phyloP scores from a whole-genome alignment of 441 rosid genomes.

The Populus tomentosa region DNA sequence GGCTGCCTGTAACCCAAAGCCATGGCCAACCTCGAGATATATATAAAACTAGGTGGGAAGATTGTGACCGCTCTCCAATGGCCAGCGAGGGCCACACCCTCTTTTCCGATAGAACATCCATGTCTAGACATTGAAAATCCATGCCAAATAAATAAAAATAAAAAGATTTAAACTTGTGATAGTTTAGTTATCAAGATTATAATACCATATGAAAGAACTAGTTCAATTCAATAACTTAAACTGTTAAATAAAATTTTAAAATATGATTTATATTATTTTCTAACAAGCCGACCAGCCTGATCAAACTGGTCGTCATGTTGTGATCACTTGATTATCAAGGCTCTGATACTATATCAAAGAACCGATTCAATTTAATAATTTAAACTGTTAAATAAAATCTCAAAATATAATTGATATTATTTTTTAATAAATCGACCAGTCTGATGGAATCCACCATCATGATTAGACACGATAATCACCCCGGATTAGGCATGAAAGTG shows the following conservation, averaged over 20 bases:
- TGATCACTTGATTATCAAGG: rapidly evolving
- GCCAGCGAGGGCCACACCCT: neutral
- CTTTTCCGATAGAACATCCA: neutral
- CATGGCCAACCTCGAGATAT: slow-evolving; percentile 15
- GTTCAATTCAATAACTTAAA: rapidly evolving
- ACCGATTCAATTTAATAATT: too few species aligned
- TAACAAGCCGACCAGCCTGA: neutral
- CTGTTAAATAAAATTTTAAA: rapidly evolving
- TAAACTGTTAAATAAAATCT: too few species aligned
- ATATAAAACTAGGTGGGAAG: neutral
- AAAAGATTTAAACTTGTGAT: rapidly evolving
- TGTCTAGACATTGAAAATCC: too few species aligned
- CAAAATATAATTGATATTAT: too few species aligned
- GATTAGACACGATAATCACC: slow-evolving; percentile 18
- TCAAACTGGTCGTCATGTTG: neutral
- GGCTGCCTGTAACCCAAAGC: slow-evolving; percentile 19
- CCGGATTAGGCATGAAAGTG: slow-evolving; percentile 1
- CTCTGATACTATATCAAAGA: rapidly evolving
- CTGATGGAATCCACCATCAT: neutral
- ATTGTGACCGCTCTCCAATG: slow-evolving; percentile 16
- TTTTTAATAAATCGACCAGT: neutral
- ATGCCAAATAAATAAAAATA: too few species aligned
- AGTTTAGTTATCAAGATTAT: rapidly evolving
- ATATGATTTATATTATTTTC: too few species aligned
- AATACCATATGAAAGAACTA: rapidly evolving